Base-by-base conservation (phyloP, 2,329 filamentous ascomycete species). In the Exophiala lecanii-corni region DNA sequence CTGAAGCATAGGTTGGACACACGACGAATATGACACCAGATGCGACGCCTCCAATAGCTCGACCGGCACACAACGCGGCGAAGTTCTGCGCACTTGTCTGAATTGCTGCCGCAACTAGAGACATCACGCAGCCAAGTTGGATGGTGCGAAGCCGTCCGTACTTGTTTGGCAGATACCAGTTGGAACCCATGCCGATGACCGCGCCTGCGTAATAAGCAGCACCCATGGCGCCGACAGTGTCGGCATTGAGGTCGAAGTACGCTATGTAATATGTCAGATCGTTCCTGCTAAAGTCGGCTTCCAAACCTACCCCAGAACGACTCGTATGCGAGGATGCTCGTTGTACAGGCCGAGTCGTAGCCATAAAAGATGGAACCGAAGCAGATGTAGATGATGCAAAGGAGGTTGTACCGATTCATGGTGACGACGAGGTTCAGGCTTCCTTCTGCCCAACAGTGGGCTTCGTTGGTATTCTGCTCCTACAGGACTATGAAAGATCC, bases 61-160 rank as follows among this genome's bases (percentile, higher is more conserved):
- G 42, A 2, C 32, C 38, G n/a, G 38, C 31, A 10, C 45, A 16
- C 15, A 49, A 32, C 37, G 45, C 42, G 9, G 17, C 41, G 13
- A 36, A 35, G 26, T 45, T 48, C n/a, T 48, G 45, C 20, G 45
- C 45, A 6, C 35, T 41, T 19, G 43, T 37, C 19, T 46, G 43
- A 9, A 46, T 5, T 7, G 28, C 9, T 5, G 30, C 42, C 17
- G 36, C 42, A 13, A 41, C 9, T 9, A 40, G 13, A 6, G 40
- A 23, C 32, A 36, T 3, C 12, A 26, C 7, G 12, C 23, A 26
- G 12, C 23, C 23, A 26, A 26, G 6, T 12, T 26, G 23, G 12
- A 26, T 26, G 23, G 23, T 26, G 23, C 23, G 23, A 7, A 26
- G 7, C 12, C 23, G 23, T 26, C 23, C 23, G 23, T 7, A 26